These are phyloP conservation scores for Boletus smithii DNA, from an alignment of 1,284 basidiomycete species.

Conservation along the genomic window DNA sequence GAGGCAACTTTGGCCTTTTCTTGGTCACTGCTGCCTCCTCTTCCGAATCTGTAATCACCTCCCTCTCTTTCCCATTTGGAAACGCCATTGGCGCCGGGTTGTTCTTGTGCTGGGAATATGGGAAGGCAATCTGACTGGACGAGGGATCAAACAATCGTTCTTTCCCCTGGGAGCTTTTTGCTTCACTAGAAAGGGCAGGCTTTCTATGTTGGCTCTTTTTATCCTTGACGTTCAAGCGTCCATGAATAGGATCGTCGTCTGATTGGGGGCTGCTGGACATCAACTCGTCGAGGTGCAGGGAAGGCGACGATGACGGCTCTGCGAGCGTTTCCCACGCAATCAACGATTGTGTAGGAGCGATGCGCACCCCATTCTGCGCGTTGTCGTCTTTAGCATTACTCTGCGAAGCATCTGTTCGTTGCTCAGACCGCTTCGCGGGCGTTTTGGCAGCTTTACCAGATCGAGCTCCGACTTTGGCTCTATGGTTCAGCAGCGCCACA, in stretches of 20 bases:
- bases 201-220: slow-evolving; percentile 6
- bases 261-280: slow-evolving; percentile 35
- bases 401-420: not conserved
- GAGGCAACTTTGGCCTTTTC: slow-evolving; percentile 27
- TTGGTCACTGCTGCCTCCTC: slow-evolving; percentile 35
- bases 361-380: not conserved
- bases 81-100: slow-evolving; percentile 2
- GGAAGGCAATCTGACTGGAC: slow-evolving; percentile 44
- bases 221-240: not conserved
- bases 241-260: not conserved
- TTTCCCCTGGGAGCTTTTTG: slow-evolving; percentile 13
- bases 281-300: slow-evolving; percentile 39
- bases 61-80: slow-evolving; percentile 1
- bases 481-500: slow-evolving; percentile 3
- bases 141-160: slow-evolving; percentile 42
- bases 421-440: slow-evolving; percentile 10
- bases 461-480: not conserved
- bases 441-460: slow-evolving; percentile 10
- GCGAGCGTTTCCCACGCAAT: slow-evolving; percentile 27
- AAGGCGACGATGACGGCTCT: slow-evolving; percentile 20
- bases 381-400: not conserved
- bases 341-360: slow-evolving; percentile 14
- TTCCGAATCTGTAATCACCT: slow-evolving; percentile 27
- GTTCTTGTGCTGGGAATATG: slow-evolving; percentile 42
- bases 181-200: not conserved